Conservation (phyloP, 495 filamentous ascomycete species). For the Parachaetomium inaequale region DNA sequence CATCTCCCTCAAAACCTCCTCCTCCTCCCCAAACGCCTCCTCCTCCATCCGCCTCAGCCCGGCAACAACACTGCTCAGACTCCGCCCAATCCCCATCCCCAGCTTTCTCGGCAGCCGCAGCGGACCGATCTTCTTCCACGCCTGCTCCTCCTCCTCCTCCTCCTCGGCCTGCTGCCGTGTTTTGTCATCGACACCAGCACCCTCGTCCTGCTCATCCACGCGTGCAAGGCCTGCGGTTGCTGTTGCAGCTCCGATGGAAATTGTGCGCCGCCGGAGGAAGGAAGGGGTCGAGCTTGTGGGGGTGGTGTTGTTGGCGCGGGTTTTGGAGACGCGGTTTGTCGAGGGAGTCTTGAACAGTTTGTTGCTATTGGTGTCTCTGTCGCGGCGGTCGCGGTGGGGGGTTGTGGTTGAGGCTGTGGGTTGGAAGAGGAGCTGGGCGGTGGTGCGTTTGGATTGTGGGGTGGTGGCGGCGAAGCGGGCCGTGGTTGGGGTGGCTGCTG, state of each 20-base stretch:
- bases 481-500: conserved; percentile 4
- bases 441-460: conserved; percentile 56
- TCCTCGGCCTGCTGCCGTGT: conserved; percentile 29
- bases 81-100: conserved; percentile 53
- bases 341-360: conserved; percentile 42
- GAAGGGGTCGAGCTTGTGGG: conserved; percentile 63
- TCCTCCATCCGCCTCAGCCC: conserved; percentile 76
- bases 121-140: conserved; percentile 45
- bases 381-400: conserved; percentile 48
- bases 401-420: not conserved
- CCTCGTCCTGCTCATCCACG: conserved; percentile 47
- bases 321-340: conserved; percentile 21
- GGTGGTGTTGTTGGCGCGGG: conserved; percentile 36
- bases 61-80: conserved; percentile 75
- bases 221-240: conserved; percentile 34
- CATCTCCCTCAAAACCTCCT: conserved; percentile 77
- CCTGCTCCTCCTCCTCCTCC: conserved; percentile 26
- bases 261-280: conserved; percentile 59
- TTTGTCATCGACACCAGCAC: conserved; percentile 16
- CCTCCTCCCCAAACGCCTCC: conserved; percentile 69
- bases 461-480: conserved; percentile 42
- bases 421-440: conserved; percentile 52
- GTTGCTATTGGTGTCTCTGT: conserved; percentile 16
- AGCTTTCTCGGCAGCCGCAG: conserved; percentile 60
- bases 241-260: not conserved